phyloP scores from a whole-genome alignment of 2,329 filamentous ascomycete species.

The Apiospora sp. region DNA sequence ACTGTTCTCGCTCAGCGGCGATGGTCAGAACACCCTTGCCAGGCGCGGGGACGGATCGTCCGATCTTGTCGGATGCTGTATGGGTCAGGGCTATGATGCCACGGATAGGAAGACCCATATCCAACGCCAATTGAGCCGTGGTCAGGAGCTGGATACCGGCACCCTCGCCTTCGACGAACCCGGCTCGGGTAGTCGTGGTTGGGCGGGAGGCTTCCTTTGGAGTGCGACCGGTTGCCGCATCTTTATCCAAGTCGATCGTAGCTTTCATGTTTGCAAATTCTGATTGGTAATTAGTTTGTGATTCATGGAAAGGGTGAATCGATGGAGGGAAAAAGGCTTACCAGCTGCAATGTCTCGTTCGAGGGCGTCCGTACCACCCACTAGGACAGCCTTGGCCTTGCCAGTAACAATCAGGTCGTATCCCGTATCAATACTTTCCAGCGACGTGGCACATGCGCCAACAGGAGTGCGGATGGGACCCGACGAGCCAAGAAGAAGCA shows the following conservation, averaged over 20 bases:
- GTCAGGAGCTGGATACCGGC: conserved; percentile 47
- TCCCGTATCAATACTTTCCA: conserved; percentile 47
- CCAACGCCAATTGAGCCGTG: conserved; percentile 44
- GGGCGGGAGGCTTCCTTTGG: conserved; percentile 48
- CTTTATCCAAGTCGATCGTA: conserved; percentile 42
- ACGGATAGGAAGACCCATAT: conserved; percentile 45
- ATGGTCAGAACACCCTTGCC: conserved; percentile 46
- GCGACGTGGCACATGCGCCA: conserved; percentile 47
- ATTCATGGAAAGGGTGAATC: rapidly evolving
- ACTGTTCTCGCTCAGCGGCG: conserved; percentile 37
- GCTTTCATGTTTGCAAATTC: conserved; percentile 48
- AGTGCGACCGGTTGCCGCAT: conserved; percentile 38
- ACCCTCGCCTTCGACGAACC: conserved; percentile 48
- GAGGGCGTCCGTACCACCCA: conserved; percentile 47
- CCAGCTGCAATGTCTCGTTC: conserved; percentile 38
- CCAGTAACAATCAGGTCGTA: conserved; percentile 43
- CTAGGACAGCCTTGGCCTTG: conserved; percentile 42
- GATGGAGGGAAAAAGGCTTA: not conserved
- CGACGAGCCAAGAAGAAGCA: conserved; percentile 47
- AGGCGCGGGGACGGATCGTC: conserved; percentile 48
- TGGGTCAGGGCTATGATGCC: conserved; percentile 43
- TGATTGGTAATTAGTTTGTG: not conserved
- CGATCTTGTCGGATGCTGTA: conserved; percentile 44
- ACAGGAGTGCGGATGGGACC: conserved; percentile 47
- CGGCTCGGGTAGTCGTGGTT: conserved; percentile 40